Evolutionary conservation across 352 stramenopile genomes (phyloP).

Genomic region (Aphanomyces astaci): DNA sequence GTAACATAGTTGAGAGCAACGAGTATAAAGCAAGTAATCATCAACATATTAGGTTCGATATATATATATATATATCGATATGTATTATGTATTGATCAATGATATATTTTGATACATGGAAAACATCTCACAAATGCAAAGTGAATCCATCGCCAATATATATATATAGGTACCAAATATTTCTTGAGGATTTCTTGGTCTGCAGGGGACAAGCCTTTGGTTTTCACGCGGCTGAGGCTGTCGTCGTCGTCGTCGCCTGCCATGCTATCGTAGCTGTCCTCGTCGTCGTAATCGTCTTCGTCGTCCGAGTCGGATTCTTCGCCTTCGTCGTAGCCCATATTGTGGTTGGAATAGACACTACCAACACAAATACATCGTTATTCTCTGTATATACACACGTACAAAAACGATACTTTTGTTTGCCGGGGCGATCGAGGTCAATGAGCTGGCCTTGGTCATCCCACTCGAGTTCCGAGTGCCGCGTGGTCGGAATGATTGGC

Average conservation of each 20-base stretch:
- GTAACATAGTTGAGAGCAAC: no score
- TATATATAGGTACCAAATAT: conserved; percentile 5
- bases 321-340: conserved; percentile 49
- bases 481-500: conserved; percentile 38
- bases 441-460: conserved; percentile 67
- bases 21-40: no score
- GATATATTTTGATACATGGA: no score
- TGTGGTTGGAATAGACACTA: conserved; percentile 48
- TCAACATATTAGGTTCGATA: no score
- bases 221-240: neutral
- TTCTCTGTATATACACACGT: no score
- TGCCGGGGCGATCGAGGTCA: conserved; percentile 58
- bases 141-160: no score
- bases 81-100: neutral
- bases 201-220: neutral
- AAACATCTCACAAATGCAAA: no score
- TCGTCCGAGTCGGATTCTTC: conserved; percentile 38
- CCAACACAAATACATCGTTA: no score
- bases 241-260: neutral
- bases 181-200: conserved; percentile 9
- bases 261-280: conserved; percentile 34
- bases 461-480: conserved; percentile 56
- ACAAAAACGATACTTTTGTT: conserved; percentile 49
- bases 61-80: neutral
- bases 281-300: conserved; percentile 32